Percentiles rank a stretch among this genome's conserved stretches.
Conservation (phyloP, 371 early-diverging fungal species). For the Phascolomyces articulosus region DNA sequence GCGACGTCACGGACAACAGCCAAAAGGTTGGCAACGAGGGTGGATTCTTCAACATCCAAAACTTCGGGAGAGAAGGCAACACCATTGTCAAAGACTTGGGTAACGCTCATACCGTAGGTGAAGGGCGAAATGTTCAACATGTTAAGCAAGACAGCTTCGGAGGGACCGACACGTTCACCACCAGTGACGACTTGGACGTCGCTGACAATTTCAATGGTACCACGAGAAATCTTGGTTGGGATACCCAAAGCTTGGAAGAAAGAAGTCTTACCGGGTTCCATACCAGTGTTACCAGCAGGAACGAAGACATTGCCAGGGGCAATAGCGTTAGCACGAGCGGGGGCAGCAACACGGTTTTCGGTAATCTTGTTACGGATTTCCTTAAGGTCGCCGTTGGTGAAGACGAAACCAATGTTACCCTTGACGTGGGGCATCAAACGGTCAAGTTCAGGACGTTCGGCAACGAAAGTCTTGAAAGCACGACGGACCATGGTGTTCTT, state of each 20-base stretch:
- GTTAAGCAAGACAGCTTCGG: conserved; percentile 98
- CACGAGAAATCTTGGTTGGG: conserved; percentile 99
- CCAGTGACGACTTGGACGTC: conserved; percentile 92
- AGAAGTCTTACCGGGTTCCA: conserved; percentile 99
- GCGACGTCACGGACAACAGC: conserved; percentile 89
- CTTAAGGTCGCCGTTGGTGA: conserved; percentile 98
- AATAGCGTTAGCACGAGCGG: conserved; percentile 98
- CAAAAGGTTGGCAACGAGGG: conserved; percentile 81
- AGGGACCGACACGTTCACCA: conserved; percentile 97
- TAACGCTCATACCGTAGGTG: conserved; percentile 98
- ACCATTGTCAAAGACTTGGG: conserved; percentile 95
- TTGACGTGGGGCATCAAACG: conserved; percentile 83
- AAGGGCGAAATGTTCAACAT: conserved; percentile 99
- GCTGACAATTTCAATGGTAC: conserved; percentile 99
- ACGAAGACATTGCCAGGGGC: conserved; percentile 97
- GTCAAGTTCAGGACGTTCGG: conserved; percentile 89
- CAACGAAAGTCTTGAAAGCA: conserved; percentile 83
- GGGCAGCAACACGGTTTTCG: conserved; percentile 96
- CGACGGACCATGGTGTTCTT: conserved; percentile 99
- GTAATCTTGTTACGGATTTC: conserved; percentile 91
- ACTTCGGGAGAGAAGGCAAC: conserved; percentile 90
- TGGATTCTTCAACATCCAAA: conserved; percentile 92
- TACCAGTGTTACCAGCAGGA: conserved; percentile 99
- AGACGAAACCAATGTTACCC: conserved; percentile 99
- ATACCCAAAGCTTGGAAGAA: conserved; percentile 99